phyloP scores from a whole-genome alignment of 768 basidiomycete species.

The Strobilomyces echinocephalus region DNA sequence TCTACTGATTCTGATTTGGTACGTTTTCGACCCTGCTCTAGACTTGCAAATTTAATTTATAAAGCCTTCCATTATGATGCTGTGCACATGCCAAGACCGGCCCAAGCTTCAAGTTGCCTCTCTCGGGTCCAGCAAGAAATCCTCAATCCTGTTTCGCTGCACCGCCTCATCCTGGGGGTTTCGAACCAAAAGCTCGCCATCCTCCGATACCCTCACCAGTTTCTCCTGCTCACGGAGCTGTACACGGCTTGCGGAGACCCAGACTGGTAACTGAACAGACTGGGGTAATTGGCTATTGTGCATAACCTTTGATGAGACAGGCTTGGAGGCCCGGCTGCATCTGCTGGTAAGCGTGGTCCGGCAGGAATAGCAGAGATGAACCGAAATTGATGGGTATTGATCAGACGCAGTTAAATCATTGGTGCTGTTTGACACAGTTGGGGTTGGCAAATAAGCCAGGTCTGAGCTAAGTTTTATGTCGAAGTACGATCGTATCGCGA shows the following conservation, averaged over 20 bases:
- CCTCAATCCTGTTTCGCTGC: slow-evolving; percentile 36
- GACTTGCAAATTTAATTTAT: not conserved
- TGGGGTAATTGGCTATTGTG: slow-evolving; percentile 7
- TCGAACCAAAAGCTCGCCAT: slow-evolving; percentile 30
- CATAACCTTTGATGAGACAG: slow-evolving; percentile 1
- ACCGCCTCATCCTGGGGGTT: slow-evolving; percentile 30
- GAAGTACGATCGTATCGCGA: slow-evolving; percentile 58
- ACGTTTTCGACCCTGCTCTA: not conserved
- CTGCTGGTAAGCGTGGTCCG: slow-evolving; percentile 57
- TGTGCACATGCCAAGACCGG: slow-evolving; percentile 21
- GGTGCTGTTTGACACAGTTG: not conserved
- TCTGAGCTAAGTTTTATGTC: slow-evolving; percentile 17
- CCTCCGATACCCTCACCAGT: not conserved
- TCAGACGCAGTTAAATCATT: not conserved
- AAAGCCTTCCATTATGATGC: not conserved
- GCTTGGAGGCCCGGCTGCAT: slow-evolving; percentile 40
- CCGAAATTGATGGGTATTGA: slow-evolving; percentile 30
- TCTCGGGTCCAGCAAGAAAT: slow-evolving; percentile 34
- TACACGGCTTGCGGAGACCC: slow-evolving; percentile 26
- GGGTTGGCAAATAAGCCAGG: slow-evolving; percentile 5
- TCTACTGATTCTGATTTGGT: not conserved
- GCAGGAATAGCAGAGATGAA: slow-evolving; percentile 58
- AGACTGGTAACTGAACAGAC: slow-evolving; percentile 25
- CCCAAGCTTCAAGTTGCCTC: too few species aligned
- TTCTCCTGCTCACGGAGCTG: slow-evolving; percentile 1